Evolutionary conservation across 2,329 filamentous ascomycete genomes (phyloP).

Genomic region (Exophiala lecanii-corni): DNA sequence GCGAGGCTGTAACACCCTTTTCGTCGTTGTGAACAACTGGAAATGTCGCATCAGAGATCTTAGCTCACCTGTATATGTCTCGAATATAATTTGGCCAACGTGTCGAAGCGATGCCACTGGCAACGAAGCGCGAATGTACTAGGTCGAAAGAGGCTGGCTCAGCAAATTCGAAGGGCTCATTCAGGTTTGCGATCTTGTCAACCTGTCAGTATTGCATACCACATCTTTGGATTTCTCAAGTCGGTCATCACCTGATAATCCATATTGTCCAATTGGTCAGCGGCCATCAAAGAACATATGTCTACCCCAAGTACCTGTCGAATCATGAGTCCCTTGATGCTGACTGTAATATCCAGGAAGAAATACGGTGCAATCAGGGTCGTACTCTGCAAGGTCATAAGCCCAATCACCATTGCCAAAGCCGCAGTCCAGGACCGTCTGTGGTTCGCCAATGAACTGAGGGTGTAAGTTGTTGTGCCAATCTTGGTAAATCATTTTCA

Average conservation of each 20-base stretch:
- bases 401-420: slow-evolving; percentile 19
- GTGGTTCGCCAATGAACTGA: slow-evolving; percentile 10
- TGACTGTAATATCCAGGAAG: background rate
- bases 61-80: slow-evolving; percentile 12
- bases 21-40: too few relatives aligned
- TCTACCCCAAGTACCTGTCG: slow-evolving; percentile 14
- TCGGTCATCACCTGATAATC: slow-evolving; percentile 10
- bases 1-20: slow-evolving; percentile 8
- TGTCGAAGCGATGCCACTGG: slow-evolving; percentile 51
- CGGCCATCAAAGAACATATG: slow-evolving; percentile 13
- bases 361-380: slow-evolving; percentile 14
- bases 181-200: slow-evolving; percentile 14
- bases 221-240: background rate
- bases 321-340: background rate
- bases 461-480: slow-evolving; percentile 16
- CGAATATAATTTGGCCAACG: slow-evolving; percentile 39
- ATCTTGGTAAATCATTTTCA: slow-evolving; percentile 16
- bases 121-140: slow-evolving; percentile 55
- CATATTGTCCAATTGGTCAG: slow-evolving; percentile 14
- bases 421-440: slow-evolving; percentile 14
- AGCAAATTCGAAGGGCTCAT: slow-evolving; percentile 12
- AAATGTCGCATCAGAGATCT: too few relatives aligned
- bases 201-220: background rate
- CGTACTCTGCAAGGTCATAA: slow-evolving; percentile 13
- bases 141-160: slow-evolving; percentile 47